These are phyloP conservation scores for Ceratobasidium sp. DNA, from an alignment of 1,284 basidiomycete genomes.

Conservation along the genomic window DNA sequence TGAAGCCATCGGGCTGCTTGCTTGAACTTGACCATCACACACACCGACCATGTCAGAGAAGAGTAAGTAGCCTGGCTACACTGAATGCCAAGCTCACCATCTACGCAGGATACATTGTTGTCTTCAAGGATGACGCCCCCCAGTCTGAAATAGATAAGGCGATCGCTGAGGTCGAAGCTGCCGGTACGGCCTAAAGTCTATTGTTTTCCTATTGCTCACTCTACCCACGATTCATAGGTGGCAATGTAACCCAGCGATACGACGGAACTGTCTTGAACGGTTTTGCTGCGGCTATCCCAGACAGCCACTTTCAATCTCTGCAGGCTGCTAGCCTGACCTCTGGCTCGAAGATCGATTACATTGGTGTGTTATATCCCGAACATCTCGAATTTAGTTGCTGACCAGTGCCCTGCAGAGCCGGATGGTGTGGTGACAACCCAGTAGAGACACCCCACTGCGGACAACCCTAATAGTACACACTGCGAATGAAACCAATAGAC, in stretches of 20 bases:
- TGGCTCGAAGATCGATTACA: conserved; percentile 24
- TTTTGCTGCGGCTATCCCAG: conserved; percentile 9
- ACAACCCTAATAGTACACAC: background rate
- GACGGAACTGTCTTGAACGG: conserved; percentile 8
- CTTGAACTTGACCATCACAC: conserved; percentile 32
- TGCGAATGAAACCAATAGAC: background rate
- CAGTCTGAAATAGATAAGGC: conserved; percentile 21
- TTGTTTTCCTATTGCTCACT: background rate
- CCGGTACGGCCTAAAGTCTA: background rate
- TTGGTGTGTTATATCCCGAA: conserved; percentile 22
- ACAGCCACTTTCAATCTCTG: background rate
- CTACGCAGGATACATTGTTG: conserved; percentile 33
- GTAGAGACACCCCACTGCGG: background rate
- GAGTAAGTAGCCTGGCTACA: background rate
- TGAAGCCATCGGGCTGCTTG: background rate
- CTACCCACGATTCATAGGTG: background rate
- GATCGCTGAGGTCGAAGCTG: background rate
- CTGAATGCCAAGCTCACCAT: background rate
- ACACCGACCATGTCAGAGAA: background rate
- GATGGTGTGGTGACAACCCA: conserved; percentile 43
- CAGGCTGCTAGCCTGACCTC: background rate
- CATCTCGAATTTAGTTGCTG: background rate
- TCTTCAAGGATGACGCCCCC: conserved; percentile 37
- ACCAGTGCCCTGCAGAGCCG: conserved; percentile 23
- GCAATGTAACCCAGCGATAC: conserved; percentile 19